Base-by-base conservation (phyloP, 2,329 filamentous ascomycete genomes). In the Ophioceras dolichostomum region DNA sequence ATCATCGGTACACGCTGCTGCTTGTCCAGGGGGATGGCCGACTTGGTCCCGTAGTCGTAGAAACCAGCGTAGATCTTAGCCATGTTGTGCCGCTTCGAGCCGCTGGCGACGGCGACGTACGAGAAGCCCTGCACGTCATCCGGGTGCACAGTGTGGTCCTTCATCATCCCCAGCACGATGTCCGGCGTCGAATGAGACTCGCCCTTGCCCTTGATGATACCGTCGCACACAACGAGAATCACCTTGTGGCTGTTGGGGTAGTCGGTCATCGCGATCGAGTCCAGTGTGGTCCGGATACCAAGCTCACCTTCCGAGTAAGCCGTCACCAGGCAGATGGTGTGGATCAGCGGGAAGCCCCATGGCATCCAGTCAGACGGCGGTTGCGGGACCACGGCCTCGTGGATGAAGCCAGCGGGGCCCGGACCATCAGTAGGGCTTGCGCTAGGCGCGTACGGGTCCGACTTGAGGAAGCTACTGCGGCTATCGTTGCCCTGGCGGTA, bases 201-300 rank as follows among this genome's bases (percentile, higher is more conserved):
- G 12, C 93, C 91, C 52, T 93, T 76, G 47, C 93, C 93, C 64
- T 95, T 95, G 67, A 98, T 94, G 54, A 96, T 75, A 61, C 91
- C 91, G 57, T 98, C 91, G 61, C 91, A 98, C 49, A 98, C 84
- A 50, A 95, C 84, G 42, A 98, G 71, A 49, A 98, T 91, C 20
- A 88, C 76, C 62, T 98, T 98, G 71, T 98, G 93, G 58, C 89
- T 96, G 70, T 98, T 98, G 35, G 91, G 91, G 51, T 98, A 98
- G 58, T 98, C 93, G 3, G 91, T 98, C 61, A 85, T 94, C 35
- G 89, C 91, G 54, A 98, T 82, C 1, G 91, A 98, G 61, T 98
- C 88, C 20, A 98, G 66, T 1, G 91, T 98, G 1, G 88, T 94
- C 34, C 91, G 82, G 39, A 98, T 74, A 52, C 89, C 91, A 42